Evolutionary conservation across 306 rosid species (phyloP), one percentile per base, ranked within the genome.

Genomic region (Rosa lucieae): DNA sequence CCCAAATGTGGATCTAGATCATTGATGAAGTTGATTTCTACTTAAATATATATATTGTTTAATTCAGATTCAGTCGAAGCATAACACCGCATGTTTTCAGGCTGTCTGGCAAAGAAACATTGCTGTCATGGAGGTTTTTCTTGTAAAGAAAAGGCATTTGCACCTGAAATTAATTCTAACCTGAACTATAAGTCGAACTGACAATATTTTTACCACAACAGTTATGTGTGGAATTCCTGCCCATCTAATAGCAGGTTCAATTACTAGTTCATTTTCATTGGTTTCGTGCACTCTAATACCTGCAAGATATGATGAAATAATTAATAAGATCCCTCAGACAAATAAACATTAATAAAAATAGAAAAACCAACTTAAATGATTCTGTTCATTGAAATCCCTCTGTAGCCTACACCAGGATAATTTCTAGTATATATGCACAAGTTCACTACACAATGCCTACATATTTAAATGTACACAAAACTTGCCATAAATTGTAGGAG

Each of bases 181-280:
- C 82, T 76, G 84, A 5, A 51, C 14, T 1, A 70, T 76, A 37
- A 77, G 29, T 42, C 8, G 68, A 58, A 49, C 56, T 8, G 73
- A 68, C 71, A 84, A 32, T 52, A 77, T 23, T 20, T 67, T 80
- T 67, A 69, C 44, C 32, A 51, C 87, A 51, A 80, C 12, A 67
- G 58, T 68, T 67, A 84, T 74, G 74, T 77, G 77, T 55, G 87
- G 84, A 77, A 80, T 77, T 80, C 84, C 87, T 4, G 82, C 84
- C 82, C 87, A 84, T 73, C 79, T 80, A 47, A 84, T 69, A 5
- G 51, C 68, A 49, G 84, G 77, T 59, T 84, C 84, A 42, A 84
- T 48, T 18, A 80, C 42, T 21, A 80, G 42, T 35, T 78, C 87
- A 42, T 80, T 80, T 68, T 84, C 84, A 35, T 42, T 67, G 58